Evolutionary conservation across 2,329 filamentous ascomycete species (phyloP).

Genomic region (Colletotrichum australisinense): DNA sequence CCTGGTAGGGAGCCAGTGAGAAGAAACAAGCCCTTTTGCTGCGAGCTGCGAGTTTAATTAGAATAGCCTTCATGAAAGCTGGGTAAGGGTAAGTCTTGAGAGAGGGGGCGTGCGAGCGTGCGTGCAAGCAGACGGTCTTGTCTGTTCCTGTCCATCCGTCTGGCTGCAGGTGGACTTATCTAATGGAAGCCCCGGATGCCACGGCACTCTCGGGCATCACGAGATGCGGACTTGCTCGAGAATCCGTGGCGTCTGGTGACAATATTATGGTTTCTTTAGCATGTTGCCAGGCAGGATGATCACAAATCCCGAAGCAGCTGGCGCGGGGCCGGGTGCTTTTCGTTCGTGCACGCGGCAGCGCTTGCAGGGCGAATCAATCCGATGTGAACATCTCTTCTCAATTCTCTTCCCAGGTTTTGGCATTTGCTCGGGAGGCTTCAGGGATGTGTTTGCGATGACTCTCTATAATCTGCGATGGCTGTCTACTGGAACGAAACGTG

Average conservation of each 20-base stretch:
- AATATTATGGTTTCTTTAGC: background rate
- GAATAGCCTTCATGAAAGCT: background rate
- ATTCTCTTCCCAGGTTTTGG: too few relatives aligned
- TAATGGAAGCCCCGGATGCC: background rate
- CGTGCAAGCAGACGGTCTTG: background rate
- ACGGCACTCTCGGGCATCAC: background rate
- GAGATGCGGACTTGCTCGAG: background rate
- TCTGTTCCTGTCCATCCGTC: background rate
- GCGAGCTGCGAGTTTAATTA: background rate
- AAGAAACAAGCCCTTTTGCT: background rate
- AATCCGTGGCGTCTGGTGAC: background rate
- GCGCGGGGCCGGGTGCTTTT: background rate
- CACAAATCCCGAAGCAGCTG: background rate
- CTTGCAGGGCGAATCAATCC: background rate
- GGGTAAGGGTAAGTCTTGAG: background rate
- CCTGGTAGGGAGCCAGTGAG: too few relatives aligned
- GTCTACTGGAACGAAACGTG: background rate
- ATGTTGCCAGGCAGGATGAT: background rate
- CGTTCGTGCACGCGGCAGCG: background rate
- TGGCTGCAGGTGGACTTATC: too few relatives aligned
- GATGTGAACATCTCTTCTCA: too few relatives aligned
- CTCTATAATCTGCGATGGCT: background rate
- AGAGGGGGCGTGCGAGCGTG: background rate
- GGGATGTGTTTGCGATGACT: too few relatives aligned
- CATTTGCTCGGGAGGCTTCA: too few relatives aligned